Percentiles rank a stretch among this genome's conserved stretches.
phyloP scores from a whole-genome alignment of 1,139 yeast species.

The Scheffersomyces stambukii region DNA sequence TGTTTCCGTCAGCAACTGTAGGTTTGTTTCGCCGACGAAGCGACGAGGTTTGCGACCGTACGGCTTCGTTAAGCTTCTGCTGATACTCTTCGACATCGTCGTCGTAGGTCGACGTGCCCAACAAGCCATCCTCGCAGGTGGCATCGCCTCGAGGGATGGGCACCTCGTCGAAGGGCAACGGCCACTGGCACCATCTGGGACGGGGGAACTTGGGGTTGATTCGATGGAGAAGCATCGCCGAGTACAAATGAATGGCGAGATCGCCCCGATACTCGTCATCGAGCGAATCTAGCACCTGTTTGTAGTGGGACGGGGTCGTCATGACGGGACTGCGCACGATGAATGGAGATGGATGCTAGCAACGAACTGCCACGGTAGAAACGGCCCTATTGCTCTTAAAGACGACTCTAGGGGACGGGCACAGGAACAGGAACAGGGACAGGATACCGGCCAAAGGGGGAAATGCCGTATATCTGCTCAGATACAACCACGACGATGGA shows the following conservation, averaged over 20 bases:
- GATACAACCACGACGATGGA: too few relatives aligned
- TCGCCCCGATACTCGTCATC: slow-evolving; percentile 46
- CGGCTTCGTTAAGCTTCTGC: slow-evolving; percentile 1
- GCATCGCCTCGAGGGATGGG: slow-evolving; percentile 30
- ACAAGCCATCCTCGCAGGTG: slow-evolving; percentile 19
- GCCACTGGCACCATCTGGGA: slow-evolving; percentile 46
- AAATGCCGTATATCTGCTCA: too few relatives aligned
- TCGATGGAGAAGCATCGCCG: slow-evolving; percentile 36
- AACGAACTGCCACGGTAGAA: too few relatives aligned
- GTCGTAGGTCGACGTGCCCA: slow-evolving; percentile 13
- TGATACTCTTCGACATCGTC: slow-evolving; percentile 13
- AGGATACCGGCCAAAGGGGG: too few relatives aligned
- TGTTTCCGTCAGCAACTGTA: too few relatives aligned
- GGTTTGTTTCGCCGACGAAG: too few relatives aligned
- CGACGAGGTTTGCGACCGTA: too few relatives aligned
- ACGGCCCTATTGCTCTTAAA: too few relatives aligned
- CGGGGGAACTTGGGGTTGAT: slow-evolving; percentile 37
- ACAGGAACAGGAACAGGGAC: too few relatives aligned
- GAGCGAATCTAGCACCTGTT: slow-evolving; percentile 27
- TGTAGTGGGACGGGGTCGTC: slow-evolving; percentile 19
- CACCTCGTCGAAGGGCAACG: slow-evolving; percentile 25
- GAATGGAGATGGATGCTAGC: too few relatives aligned
- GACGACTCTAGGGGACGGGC: too few relatives aligned
- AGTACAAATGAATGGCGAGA: slow-evolving; percentile 50
- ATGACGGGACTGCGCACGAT: too few relatives aligned